A percentile compares a stretch with the other conserved stretches of the same genome.
These are phyloP conservation scores for Amanita rimosa DNA, from an alignment of 768 basidiomycete genomes.

Conservation along the genomic window DNA sequence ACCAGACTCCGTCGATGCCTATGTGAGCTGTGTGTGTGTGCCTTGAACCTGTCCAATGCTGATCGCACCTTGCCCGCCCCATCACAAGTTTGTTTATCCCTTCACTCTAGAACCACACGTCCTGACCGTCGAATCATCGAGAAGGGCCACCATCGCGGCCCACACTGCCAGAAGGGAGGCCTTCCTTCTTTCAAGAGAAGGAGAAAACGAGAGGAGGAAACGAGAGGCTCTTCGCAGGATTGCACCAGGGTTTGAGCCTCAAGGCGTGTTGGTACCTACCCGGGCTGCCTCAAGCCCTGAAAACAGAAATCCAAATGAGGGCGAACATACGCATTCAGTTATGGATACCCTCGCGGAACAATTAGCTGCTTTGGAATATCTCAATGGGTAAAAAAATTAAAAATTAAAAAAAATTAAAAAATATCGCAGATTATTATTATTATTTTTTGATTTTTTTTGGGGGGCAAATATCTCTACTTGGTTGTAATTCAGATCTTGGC, in stretches of 20 bases:
- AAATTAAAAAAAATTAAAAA: no score
- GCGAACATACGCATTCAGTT: constrained; percentile 33
- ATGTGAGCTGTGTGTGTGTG: constrained; percentile 35
- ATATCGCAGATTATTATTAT: no score
- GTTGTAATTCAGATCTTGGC: background rate
- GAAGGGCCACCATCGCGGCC: constrained; percentile 53
- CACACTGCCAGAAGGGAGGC: constrained; percentile 59
- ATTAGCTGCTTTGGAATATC: constrained; percentile 57
- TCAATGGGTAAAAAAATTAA: background rate
- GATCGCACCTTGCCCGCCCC: no score
- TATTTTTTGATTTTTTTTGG: no score
- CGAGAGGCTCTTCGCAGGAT: constrained; percentile 64
- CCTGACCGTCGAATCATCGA: constrained; percentile 62
- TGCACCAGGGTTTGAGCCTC: constrained; percentile 78
- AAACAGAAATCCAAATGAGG: constrained; percentile 4
- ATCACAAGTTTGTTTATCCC: constrained; percentile 98
- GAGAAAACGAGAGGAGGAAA: constrained; percentile 60
- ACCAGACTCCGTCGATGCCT: constrained; percentile 81
- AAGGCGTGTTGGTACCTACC: constrained; percentile 47
- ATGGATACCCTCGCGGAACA: constrained; percentile 83
- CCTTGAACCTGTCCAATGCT: background rate
- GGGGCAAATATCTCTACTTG: no score
- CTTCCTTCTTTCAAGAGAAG: constrained; percentile 57
- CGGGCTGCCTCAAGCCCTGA: constrained; percentile 13
- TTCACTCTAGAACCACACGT: constrained; percentile 88